Percentiles rank a stretch among this genome's conserved stretches.
These are phyloP conservation scores for Dothistroma pini DNA, from an alignment of 2,329 filamentous ascomycete species.

Conservation along the genomic window DNA sequence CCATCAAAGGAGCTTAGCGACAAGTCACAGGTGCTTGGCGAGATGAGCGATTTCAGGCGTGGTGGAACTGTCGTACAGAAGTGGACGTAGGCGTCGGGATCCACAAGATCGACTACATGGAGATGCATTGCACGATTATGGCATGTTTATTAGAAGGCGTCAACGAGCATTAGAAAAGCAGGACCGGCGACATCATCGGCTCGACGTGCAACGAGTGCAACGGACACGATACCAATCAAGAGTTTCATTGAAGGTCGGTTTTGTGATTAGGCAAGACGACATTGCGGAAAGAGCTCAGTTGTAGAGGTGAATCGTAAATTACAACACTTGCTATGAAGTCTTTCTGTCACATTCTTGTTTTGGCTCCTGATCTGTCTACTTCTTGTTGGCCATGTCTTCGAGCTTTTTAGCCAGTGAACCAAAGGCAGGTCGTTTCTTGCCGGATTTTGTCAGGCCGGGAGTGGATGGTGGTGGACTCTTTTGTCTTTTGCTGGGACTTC, in stretches of 20 bases:
- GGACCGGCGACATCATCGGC: not conserved
- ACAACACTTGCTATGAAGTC: not conserved
- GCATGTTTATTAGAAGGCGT: not conserved
- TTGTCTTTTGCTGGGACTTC: not conserved
- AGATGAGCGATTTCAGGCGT: constrained; percentile 49
- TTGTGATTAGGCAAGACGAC: not conserved
- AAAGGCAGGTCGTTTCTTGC: not conserved
- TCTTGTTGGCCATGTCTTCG: not conserved
- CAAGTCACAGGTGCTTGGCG: constrained; percentile 49
- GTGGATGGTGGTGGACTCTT: not conserved
- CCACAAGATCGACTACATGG: not conserved
- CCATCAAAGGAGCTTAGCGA: constrained; percentile 77
- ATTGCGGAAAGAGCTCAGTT: too few relatives aligned
- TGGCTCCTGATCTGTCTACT: not conserved
- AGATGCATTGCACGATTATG: not conserved
- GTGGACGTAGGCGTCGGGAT: constrained; percentile 40
- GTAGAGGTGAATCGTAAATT: not conserved
- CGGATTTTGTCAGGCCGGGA: not conserved
- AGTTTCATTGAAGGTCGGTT: not conserved
- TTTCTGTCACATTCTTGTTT: not conserved
- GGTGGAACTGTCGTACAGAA: constrained; percentile 56
- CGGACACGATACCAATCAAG: not conserved
- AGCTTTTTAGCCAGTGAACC: not conserved
- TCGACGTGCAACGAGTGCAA: not conserved
- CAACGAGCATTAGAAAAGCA: not conserved